These are phyloP conservation scores for Microascus cirrosus DNA, from an alignment of 2,329 filamentous ascomycete genomes.

Conservation along the genomic window DNA sequence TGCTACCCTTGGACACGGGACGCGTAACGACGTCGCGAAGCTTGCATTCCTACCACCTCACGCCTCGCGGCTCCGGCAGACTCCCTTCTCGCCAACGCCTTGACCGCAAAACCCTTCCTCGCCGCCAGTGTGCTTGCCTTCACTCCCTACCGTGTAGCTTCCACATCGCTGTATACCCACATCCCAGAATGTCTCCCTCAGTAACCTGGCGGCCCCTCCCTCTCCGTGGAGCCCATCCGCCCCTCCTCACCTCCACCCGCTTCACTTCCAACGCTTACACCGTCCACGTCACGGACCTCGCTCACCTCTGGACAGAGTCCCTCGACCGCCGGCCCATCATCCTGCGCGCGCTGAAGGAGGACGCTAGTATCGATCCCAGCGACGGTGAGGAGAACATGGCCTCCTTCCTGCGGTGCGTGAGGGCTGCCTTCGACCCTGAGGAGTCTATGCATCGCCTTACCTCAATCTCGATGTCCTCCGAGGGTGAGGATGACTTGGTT, in stretches of 20 bases:
- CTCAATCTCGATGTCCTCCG: constrained; percentile 28
- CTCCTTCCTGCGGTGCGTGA: constrained; percentile 55
- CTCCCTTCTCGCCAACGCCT: too few species aligned
- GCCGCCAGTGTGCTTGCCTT: not conserved
- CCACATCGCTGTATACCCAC: not conserved
- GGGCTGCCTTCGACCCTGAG: constrained; percentile 35
- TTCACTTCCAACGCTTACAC: constrained; percentile 48
- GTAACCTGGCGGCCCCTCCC: constrained; percentile 37
- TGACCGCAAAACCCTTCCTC: too few species aligned
- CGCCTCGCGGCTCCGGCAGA: too few species aligned
- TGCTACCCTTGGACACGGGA: too few species aligned
- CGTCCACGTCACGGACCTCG: constrained; percentile 59
- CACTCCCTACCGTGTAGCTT: not conserved
- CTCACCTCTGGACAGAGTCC: constrained; percentile 60
- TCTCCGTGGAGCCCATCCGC: constrained; percentile 25
- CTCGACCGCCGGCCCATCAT: constrained; percentile 52
- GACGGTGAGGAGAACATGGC: constrained; percentile 56
- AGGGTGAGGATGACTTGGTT: constrained; percentile 20
- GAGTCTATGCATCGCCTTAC: constrained; percentile 30
- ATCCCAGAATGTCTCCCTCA: not conserved
- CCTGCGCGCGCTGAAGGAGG: constrained; percentile 46
- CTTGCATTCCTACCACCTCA: too few species aligned
- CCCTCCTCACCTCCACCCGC: constrained; percentile 50
- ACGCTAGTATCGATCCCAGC: constrained; percentile 63
- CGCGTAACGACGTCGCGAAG: too few species aligned